Evolutionary conservation across 371 early-diverging fungal genomes (phyloP).

Genomic region (Mortierella sp.): DNA sequence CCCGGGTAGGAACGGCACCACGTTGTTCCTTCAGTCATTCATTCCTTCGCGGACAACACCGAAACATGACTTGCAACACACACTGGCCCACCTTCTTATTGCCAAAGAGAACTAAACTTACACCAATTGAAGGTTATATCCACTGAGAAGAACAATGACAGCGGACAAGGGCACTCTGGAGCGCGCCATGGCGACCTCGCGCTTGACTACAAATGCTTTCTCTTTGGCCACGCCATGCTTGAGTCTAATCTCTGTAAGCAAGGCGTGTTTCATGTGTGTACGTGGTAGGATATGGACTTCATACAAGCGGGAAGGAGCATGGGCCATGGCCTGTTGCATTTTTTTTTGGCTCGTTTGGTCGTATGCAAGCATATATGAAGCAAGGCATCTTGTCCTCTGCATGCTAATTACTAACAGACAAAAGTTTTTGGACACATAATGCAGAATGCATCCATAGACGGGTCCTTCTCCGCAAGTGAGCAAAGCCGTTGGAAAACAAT

Average conservation of each 20-base stretch:
- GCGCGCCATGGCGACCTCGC: neutral
- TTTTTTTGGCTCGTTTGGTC: neutral
- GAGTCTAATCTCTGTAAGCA: neutral
- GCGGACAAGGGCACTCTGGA: neutral
- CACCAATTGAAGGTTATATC: too few relatives aligned
- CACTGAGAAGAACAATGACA: too few relatives aligned
- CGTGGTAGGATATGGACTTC: neutral
- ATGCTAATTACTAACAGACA: neutral
- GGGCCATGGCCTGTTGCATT: neutral
- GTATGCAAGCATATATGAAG: neutral
- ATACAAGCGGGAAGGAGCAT: neutral
- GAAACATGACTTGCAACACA: neutral
- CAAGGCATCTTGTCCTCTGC: neutral
- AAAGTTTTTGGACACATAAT: neutral
- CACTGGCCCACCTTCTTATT: neutral
- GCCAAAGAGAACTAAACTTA: too few relatives aligned
- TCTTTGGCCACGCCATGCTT: neutral
- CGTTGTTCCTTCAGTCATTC: neutral
- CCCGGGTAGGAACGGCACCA: neutral
- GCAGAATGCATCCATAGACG: neutral
- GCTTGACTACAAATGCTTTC: neutral
- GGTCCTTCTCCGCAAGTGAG: neutral
- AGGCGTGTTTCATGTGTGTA: slow-evolving; percentile 4
- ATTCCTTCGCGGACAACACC: neutral
- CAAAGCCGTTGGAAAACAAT: slow-evolving; percentile 3